phyloP scores from a whole-genome alignment of 1,284 basidiomycete species.

The Ganoderma leucocontextum region DNA sequence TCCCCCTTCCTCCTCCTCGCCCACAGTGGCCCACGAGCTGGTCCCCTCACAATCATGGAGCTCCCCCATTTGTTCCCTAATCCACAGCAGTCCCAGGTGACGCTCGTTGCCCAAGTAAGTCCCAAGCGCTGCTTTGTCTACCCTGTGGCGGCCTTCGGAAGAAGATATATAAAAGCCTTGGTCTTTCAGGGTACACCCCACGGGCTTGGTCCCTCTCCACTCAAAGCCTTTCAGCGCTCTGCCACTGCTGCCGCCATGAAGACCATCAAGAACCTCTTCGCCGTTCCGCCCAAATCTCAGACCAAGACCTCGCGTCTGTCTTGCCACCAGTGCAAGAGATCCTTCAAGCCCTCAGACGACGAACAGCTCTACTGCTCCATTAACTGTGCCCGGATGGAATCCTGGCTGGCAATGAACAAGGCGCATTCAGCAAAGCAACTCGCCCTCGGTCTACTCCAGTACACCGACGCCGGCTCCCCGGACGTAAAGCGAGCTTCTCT shows the following conservation, averaged over 20 bases:
- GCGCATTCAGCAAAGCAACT: neutral
- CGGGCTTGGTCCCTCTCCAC: neutral
- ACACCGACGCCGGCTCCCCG: neutral
- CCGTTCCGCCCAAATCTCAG: slow-evolving; percentile 3
- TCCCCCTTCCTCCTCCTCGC: neutral
- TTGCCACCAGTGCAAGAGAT: slow-evolving; percentile 13
- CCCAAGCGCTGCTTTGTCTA: neutral
- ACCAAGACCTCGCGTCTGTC: slow-evolving; percentile 3
- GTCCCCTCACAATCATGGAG: neutral
- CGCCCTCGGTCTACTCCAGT: neutral
- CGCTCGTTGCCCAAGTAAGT: neutral
- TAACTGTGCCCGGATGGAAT: slow-evolving; percentile 9
- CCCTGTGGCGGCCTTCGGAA: neutral
- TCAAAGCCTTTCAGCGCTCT: neutral
- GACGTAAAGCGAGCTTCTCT: neutral
- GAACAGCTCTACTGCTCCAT: slow-evolving; percentile 13
- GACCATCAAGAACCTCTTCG: slow-evolving; percentile 15
- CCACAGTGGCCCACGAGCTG: neutral
- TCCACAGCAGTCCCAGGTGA: neutral
- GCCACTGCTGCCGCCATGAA: slow-evolving; percentile 12
- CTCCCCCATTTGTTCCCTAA: neutral
- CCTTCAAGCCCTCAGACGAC: neutral
- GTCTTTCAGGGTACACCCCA: neutral
- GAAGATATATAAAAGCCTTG: slow-evolving; percentile 2
- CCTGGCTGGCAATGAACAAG: slow-evolving; percentile 1